Evolutionary conservation across 768 basidiomycete species (phyloP), one percentile per base, ranked within the genome.

Genomic region (Dendrothele bispora): DNA sequence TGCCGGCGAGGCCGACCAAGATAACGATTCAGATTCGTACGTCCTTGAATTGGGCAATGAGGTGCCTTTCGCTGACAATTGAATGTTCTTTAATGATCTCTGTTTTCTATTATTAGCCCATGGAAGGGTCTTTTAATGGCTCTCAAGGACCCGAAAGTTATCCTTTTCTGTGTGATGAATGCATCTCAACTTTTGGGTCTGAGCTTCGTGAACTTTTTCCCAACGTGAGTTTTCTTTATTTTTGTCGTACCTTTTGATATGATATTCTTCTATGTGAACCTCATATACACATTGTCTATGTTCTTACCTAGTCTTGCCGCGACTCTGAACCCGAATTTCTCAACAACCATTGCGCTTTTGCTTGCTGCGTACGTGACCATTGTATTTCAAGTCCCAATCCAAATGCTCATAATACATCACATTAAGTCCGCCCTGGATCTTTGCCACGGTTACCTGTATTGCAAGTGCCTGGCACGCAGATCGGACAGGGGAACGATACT

Each of bases 1-100:
- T 56, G 80, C 78, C 7, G 82, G 83, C 2, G 83, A 84, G 64
- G 83, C 83, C 0, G 84, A 86, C 53, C 63, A 74, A 54, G 84
- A 86, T 53, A 75, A 74, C n/a, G 59, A 59, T 0, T 64, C 72
- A 25, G 82, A 80, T 45, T 79, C 83, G 84, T 84, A 57, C 30
- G 80, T 67, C 21, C 15, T 25, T 18, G n/a, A n/a, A n/a, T n/a
- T n/a, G n/a, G n/a, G n/a, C n/a, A n/a, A n/a, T n/a, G n/a, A n/a
- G n/a, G n/a, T n/a, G n/a, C n/a, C n/a, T n/a, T n/a, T n/a, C n/a
- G n/a, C n/a, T n/a, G n/a, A n/a, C n/a, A n/a, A n/a, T n/a, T 22
- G 11, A 40, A 22, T 17, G 10, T 22, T 21, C 36, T 15, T 18
- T 34, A 35, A 26, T 26, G n/a, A 17, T 21, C 5, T 18, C 7